These are phyloP conservation scores for Chytriomyces sp. DNA, from an alignment of 192 early-diverging fungal species.

Conservation along the genomic window DNA sequence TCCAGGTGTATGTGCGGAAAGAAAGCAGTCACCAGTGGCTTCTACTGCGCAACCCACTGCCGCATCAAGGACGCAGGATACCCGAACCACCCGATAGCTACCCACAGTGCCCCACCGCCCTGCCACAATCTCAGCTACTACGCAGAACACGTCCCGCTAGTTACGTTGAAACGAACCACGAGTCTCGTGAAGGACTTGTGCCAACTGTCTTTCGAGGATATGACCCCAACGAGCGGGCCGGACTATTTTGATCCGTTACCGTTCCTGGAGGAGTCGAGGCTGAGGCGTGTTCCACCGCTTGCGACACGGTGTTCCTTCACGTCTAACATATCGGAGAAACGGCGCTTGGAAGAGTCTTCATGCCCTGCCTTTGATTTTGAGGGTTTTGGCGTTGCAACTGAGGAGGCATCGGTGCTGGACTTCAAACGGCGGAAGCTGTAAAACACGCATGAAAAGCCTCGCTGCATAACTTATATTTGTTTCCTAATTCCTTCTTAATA, in stretches of 20 bases:
- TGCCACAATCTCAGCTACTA: not conserved
- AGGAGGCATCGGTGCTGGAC: too few species aligned
- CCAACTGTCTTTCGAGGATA: not conserved
- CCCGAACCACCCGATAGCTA: not conserved
- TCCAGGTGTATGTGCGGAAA: conserved; percentile 19
- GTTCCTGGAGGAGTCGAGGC: too few species aligned
- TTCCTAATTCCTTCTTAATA: too few species aligned
- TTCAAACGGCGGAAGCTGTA: not conserved
- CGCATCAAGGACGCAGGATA: not conserved
- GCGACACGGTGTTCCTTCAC: too few species aligned
- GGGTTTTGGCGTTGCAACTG: too few species aligned
- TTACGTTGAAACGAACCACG: not conserved
- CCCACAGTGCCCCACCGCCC: not conserved
- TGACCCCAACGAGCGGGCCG: not conserved
- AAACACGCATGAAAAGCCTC: too few species aligned
- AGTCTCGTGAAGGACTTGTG: not conserved
- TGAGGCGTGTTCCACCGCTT: too few species aligned
- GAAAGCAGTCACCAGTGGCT: not conserved
- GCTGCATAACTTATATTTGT: too few species aligned
- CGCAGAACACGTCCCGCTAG: not conserved
- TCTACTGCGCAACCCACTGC: conserved; percentile 1
- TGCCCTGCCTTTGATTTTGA: too few species aligned
- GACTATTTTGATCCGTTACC: not conserved
- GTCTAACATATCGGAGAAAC: too few species aligned
- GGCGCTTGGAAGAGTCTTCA: too few species aligned